Evolutionary conservation across 352 stramenopile genomes (phyloP).

Genomic region (Peronospora farinosa): DNA sequence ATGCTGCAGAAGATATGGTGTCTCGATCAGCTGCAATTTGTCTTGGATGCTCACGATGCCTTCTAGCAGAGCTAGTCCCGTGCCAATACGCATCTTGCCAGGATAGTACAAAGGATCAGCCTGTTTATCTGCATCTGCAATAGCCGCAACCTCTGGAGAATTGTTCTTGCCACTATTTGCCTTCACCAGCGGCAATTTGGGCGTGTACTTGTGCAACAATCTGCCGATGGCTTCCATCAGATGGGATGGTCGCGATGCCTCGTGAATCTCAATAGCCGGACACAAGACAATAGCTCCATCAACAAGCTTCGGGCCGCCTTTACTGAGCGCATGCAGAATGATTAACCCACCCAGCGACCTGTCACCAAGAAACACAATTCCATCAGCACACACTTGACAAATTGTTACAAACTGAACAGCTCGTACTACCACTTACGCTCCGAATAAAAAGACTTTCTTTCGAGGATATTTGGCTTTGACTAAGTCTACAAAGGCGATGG

Average conservation of each 20-base stretch:
- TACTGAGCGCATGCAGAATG: conserved; percentile 50
- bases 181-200: conserved; percentile 57
- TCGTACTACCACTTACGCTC: conserved; percentile 34
- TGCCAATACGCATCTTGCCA: conserved; percentile 65
- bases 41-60: conserved; percentile 48
- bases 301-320: conserved; percentile 41
- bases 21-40: conserved; percentile 53
- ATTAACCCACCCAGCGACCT: conserved; percentile 71
- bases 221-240: conserved; percentile 44
- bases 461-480: conserved; percentile 54
- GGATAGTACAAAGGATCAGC: conserved; percentile 70
- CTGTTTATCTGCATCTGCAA: conserved; percentile 48
- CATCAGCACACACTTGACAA: conserved; percentile 8
- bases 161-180: conserved; percentile 60
- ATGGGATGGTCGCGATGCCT: conserved; percentile 38
- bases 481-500: conserved; percentile 52
- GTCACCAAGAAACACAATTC: conserved; percentile 1
- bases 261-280: conserved; percentile 63
- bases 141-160: conserved; percentile 46
- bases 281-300: conserved; percentile 68
- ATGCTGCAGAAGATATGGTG: conserved; percentile 74
- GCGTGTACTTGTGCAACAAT: conserved; percentile 45
- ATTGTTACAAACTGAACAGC: conserved; percentile 1
- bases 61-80: conserved; percentile 60
- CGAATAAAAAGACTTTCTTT: conserved; percentile 66